Conservation (phyloP, 1,139 yeast species). For the Starmera stellimalicola region DNA sequence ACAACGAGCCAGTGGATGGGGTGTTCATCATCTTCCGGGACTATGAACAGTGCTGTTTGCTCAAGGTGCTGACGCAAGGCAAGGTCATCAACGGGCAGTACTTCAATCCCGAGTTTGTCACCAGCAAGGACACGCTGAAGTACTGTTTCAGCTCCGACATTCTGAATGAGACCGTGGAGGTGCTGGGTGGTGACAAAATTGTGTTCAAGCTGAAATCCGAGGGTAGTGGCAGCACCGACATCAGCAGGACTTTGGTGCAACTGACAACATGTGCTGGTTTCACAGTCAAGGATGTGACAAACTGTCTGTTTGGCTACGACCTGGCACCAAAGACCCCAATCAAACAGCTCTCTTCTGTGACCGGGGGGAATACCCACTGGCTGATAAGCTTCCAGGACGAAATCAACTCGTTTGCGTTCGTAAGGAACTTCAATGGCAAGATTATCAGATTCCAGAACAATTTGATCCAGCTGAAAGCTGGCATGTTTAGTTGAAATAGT, state of each 20-base stretch:
- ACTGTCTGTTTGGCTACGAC: background rate
- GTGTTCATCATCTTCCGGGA: background rate
- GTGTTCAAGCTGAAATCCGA: too few relatives aligned
- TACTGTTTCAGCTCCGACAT: background rate
- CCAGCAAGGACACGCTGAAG: background rate
- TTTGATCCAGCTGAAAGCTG: too few relatives aligned
- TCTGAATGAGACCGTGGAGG: background rate
- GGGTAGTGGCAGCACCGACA: too few relatives aligned
- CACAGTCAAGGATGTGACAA: background rate
- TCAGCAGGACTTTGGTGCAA: background rate
- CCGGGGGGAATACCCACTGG: constrained; percentile 12
- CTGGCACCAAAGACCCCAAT: background rate
- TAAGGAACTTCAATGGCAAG: constrained; percentile 46
- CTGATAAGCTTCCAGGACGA: constrained; percentile 39
- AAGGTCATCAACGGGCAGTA: background rate
- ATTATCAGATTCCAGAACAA: too few relatives aligned
- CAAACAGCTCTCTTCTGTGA: background rate
- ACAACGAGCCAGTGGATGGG: background rate
- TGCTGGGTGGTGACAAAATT: too few relatives aligned
- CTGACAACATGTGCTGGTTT: background rate
- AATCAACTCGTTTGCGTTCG: constrained; percentile 45
- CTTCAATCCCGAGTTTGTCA: background rate
- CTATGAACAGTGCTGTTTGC: background rate
- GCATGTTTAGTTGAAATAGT: too few relatives aligned
- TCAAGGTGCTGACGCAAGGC: background rate